Evolutionary conservation across 1,284 basidiomycete species (phyloP), one percentile per base, ranked within the genome.

Genomic region (Malassezia furfur): DNA sequence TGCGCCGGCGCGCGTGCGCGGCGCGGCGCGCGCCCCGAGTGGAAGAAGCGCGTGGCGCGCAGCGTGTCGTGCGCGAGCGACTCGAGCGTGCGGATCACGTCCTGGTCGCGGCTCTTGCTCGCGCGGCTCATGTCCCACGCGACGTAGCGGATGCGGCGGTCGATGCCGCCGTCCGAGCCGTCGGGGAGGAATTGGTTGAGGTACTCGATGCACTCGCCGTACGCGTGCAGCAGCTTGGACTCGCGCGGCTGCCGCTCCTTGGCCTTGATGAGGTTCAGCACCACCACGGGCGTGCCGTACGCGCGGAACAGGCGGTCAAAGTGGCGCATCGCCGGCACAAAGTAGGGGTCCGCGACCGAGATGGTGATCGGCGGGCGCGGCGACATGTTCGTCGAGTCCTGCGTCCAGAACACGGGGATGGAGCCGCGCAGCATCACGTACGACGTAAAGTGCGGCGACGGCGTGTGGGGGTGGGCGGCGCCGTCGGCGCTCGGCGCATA

Each of bases 371-470:
- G 93, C 5, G 93, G 93, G 62, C 86, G 85, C 0, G 90, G 88
- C 12, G 80, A 87, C 84, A 94, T 91, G 55, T 85, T 85, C 46
- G 84, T 91, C 1, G 84, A 84, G 60, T 96, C 91, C 75, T 96
- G 93, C 8, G 88, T 88, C 91, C 91, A 96, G 75, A 86, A 93
- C 8, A 96, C 81, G 0, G 91, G 91, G 46, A 96, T 96, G 67
- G 89, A 93, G 7, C 93, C 91, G 36, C 91, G 82, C 74, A 94
- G 89, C 84, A 96, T 91, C 5, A 96, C 89, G 71, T 91, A 96
- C 59, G 88, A 90, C 0, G 93, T 96, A 72, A 88, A 96, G 54
- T 87, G 84, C 0, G 91, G 86, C 22, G 65, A 65, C 5, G 65
- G 57, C n/a, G 43, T 37, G 15, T 15, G 4, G 12, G 14, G 17